Conservation (phyloP, 495 filamentous ascomycete genomes). For the Penicillium fimorum region DNA sequence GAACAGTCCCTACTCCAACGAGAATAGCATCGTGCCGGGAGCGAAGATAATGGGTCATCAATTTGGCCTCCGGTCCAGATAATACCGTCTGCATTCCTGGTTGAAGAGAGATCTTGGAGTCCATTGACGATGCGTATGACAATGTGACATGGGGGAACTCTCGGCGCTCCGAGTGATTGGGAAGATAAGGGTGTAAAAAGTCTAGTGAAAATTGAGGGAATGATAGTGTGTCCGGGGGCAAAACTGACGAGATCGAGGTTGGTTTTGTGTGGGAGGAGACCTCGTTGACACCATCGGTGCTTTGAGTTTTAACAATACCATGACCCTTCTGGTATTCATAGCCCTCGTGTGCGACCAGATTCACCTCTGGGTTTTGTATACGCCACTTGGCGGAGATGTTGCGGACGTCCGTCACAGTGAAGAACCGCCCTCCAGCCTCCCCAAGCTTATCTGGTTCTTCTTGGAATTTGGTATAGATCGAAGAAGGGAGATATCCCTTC, state of each 20-base stretch:
- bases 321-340: slow-evolving; percentile 53
- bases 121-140: slow-evolving; percentile 88
- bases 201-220: slow-evolving; percentile 46
- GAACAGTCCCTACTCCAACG: slow-evolving; percentile 78
- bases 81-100: slow-evolving; percentile 75
- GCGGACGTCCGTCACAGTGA: slow-evolving; percentile 52
- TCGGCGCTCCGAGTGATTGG: slow-evolving; percentile 30
- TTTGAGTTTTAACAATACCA: slow-evolving; percentile 43
- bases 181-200: slow-evolving; percentile 50
- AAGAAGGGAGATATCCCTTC: slow-evolving; percentile 54
- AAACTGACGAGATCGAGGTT: slow-evolving; percentile 22
- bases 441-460: slow-evolving; percentile 46
- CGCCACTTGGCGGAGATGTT: slow-evolving; percentile 54
- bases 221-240: slow-evolving; percentile 46
- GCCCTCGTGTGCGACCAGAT: slow-evolving; percentile 48
- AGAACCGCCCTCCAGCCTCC: slow-evolving; percentile 50
- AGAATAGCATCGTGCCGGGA: slow-evolving; percentile 80
- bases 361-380: slow-evolving; percentile 48
- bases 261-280: slow-evolving; percentile 13
- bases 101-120: slow-evolving; percentile 70
- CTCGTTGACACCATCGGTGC: slow-evolving; percentile 16
- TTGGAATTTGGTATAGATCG: slow-evolving; percentile 51
- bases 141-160: slow-evolving; percentile 62
- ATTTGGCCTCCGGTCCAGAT: slow-evolving; percentile 77
- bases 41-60: slow-evolving; percentile 89